Conservation (phyloP, 1,139 yeast species). For the Candida sojae region DNA sequence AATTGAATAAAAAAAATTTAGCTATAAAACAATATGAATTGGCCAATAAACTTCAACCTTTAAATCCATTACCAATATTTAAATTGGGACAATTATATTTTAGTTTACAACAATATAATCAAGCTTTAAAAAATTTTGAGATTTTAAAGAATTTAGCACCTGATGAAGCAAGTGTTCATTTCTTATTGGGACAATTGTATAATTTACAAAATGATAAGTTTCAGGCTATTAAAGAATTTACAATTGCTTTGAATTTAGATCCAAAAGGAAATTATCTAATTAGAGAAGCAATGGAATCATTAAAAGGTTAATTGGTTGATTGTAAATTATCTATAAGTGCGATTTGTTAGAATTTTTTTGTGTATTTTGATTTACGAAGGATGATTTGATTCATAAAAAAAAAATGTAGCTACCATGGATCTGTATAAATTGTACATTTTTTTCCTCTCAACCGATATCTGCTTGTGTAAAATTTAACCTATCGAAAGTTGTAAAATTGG, state of each 20-base stretch:
- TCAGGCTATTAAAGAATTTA: slow-evolving; percentile 82
- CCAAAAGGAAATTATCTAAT: slow-evolving; percentile 92
- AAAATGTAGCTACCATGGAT: too few species aligned
- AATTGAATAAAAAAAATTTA: slow-evolving; percentile 62
- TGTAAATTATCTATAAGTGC: background rate
- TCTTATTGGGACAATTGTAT: slow-evolving; percentile 83
- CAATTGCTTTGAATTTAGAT: slow-evolving; percentile 87
- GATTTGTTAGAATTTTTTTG: background rate
- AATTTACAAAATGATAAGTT: slow-evolving; percentile 73
- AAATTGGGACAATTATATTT: slow-evolving; percentile 85
- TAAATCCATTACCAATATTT: slow-evolving; percentile 83
- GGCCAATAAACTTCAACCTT: slow-evolving; percentile 84
- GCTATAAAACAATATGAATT: slow-evolving; percentile 83
- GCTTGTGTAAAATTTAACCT: too few species aligned
- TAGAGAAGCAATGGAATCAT: slow-evolving; percentile 74
- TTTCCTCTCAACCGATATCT: too few species aligned
- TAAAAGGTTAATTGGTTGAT: slow-evolving; percentile 23
- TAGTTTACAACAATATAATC: slow-evolving; percentile 66
- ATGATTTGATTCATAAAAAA: too few species aligned
- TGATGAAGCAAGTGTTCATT: slow-evolving; percentile 93
- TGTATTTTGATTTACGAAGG: background rate
- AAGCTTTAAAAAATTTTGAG: slow-evolving; percentile 76
- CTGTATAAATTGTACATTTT: too few species aligned
- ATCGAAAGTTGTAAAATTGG: too few species aligned
- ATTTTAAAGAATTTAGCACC: slow-evolving; percentile 76